Evolutionary conservation across 495 filamentous ascomycete species (phyloP).

Genomic region (Cercophora scortea): DNA sequence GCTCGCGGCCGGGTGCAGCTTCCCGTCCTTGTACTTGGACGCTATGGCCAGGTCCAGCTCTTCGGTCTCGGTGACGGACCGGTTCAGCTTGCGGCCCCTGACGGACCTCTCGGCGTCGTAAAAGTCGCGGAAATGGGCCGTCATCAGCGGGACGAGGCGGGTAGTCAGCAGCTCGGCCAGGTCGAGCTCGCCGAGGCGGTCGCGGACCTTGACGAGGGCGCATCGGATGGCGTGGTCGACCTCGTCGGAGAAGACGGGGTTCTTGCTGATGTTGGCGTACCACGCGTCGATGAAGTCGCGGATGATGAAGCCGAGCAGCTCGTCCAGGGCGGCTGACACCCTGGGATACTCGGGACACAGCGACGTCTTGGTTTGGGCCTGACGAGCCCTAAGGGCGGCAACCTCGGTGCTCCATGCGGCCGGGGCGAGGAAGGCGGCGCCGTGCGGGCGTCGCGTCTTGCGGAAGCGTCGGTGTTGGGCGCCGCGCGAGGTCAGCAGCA

Average conservation of each 20-base stretch:
- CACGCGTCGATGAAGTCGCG: conserved; percentile 84
- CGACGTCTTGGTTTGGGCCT: conserved; percentile 44
- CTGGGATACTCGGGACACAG: conserved; percentile 72
- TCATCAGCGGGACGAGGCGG: conserved; percentile 78
- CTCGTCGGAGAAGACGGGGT: conserved; percentile 72
- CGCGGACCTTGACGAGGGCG: conserved; percentile 62
- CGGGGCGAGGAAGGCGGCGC: conserved; percentile 54
- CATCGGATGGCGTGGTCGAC: conserved; percentile 71
- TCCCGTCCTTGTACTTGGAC: conserved; percentile 81
- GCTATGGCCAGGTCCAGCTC: conserved; percentile 93
- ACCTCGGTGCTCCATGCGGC: conserved; percentile 62
- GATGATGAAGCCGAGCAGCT: conserved; percentile 65
- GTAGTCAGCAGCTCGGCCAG: conserved; percentile 72
- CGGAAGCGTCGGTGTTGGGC: conserved; percentile 27
- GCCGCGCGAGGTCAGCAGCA: conserved; percentile 55
- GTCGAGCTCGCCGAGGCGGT: conserved; percentile 64
- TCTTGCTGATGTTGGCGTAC: conserved; percentile 80
- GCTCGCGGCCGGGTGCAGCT: conserved; percentile 82
- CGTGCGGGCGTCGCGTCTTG: conserved; percentile 32
- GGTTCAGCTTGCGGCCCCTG: conserved; percentile 76
- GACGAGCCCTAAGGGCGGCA: conserved; percentile 46
- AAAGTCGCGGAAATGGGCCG: conserved; percentile 84
- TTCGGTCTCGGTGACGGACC: conserved; percentile 90
- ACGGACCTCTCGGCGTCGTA: conserved; percentile 84
- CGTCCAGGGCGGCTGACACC: conserved; percentile 75